Conservation (phyloP, 202 grass and related monocot species). For the Schoenoplectus tabernaemontani region DNA sequence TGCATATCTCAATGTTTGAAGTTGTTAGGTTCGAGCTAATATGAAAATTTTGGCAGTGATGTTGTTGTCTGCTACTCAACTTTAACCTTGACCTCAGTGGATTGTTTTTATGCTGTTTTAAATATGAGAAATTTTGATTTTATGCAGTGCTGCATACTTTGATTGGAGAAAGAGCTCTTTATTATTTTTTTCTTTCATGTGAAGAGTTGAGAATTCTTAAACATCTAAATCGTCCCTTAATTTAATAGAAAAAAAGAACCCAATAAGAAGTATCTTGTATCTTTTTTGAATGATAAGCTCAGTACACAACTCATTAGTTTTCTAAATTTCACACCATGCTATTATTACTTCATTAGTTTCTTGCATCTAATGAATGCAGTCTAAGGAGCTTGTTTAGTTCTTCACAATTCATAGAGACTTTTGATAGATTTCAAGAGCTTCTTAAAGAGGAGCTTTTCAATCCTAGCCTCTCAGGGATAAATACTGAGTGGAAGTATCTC, state of each 20-base stretch:
- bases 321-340: background rate
- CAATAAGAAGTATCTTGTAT: background rate
- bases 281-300: background rate
- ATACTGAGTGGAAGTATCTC: constrained; percentile 30
- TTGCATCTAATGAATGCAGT: constrained; percentile 30
- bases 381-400: constrained; percentile 47
- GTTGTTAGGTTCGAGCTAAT: background rate
- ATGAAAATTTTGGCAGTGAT: background rate
- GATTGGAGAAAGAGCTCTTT: background rate
- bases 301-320: background rate
- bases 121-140: background rate
- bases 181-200: background rate
- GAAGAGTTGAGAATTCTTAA: background rate
- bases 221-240: background rate
- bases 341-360: background rate
- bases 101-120: background rate
- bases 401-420: constrained; percentile 43
- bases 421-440: constrained; percentile 39
- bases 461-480: constrained; percentile 22
- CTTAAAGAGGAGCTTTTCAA: constrained; percentile 52
- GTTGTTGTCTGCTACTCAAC: background rate
- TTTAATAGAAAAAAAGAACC: background rate
- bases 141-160: background rate
- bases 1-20: background rate
- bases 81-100: background rate